Percentiles rank a stretch among this genome's conserved stretches.
These are phyloP conservation scores for Juglanconis sp. DNA, from an alignment of 2,329 filamentous ascomycete species.

Conservation along the genomic window DNA sequence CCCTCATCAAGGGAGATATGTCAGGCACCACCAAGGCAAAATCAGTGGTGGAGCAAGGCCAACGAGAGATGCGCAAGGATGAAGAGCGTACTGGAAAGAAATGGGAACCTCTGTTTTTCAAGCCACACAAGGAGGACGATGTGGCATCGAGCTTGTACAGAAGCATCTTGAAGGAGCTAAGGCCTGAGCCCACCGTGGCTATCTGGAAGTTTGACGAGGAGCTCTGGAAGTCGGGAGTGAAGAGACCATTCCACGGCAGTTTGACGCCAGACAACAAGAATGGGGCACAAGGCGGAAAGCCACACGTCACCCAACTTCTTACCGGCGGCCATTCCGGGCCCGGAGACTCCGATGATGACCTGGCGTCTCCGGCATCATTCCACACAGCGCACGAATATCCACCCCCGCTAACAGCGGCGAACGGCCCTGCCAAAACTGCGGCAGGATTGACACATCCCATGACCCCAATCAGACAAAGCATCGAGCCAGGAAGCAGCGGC, in stretches of 20 bases:
- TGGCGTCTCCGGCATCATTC: slow-evolving; percentile 10
- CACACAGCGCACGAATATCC: slow-evolving; percentile 11
- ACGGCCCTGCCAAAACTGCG: not conserved
- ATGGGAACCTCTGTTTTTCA: slow-evolving; percentile 14
- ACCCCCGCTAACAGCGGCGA: not conserved
- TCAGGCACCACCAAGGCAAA: slow-evolving; percentile 9
- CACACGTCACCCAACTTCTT: not conserved
- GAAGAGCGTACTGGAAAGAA: slow-evolving; percentile 2
- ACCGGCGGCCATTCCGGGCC: not conserved
- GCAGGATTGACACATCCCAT: not conserved
- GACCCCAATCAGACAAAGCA: not conserved
- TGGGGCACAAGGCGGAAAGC: not conserved
- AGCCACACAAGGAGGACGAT: not conserved
- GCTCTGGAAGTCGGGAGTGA: slow-evolving; percentile 1
- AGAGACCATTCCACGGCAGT: slow-evolving; percentile 5
- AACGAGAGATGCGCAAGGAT: slow-evolving; percentile 7
- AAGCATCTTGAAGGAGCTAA: slow-evolving; percentile 6
- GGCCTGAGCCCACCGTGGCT: slow-evolving; percentile 6
- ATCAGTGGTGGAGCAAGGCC: slow-evolving; percentile 11
- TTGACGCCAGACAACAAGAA: slow-evolving; percentile 7
- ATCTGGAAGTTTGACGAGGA: slow-evolving; percentile 13
- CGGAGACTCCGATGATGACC: not conserved
- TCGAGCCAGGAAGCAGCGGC: not conserved
- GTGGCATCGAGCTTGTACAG: slow-evolving; percentile 8
- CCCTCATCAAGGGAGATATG: slow-evolving; percentile 7